phyloP scores from a whole-genome alignment of 2,329 filamentous ascomycete genomes.

The Capronia epimyces region DNA sequence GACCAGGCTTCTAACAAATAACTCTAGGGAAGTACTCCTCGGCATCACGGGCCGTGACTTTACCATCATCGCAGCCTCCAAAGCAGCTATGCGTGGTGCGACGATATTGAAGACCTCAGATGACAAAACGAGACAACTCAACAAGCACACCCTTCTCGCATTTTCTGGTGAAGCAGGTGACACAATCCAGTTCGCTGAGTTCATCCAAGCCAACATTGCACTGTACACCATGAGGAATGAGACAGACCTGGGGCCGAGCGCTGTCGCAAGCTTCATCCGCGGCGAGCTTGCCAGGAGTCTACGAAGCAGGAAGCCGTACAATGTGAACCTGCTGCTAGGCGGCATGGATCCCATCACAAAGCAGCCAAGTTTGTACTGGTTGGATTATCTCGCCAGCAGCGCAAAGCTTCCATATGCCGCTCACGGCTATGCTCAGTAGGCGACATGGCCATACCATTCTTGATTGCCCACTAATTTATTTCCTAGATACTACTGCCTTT shows the following conservation, averaged over 20 bases:
- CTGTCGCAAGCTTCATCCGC: slow-evolving; percentile 87
- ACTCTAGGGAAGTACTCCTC: slow-evolving; percentile 83
- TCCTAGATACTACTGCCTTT: slow-evolving; percentile 87
- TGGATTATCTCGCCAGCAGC: slow-evolving; percentile 88
- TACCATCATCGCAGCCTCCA: slow-evolving; percentile 93
- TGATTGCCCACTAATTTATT: too few species aligned
- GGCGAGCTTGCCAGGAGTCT: slow-evolving; percentile 86
- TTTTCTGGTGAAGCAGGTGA: slow-evolving; percentile 96
- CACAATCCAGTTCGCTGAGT: slow-evolving; percentile 98
- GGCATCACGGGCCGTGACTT: slow-evolving; percentile 99
- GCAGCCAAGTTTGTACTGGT: slow-evolving; percentile 91
- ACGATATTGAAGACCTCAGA: slow-evolving; percentile 92
- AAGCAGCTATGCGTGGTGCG: slow-evolving; percentile 95
- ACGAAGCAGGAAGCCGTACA: slow-evolving; percentile 89
- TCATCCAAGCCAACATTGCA: slow-evolving; percentile 96
- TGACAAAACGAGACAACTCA: slow-evolving; percentile 91
- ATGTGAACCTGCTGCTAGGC: slow-evolving; percentile 90
- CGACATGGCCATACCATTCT: slow-evolving; percentile 28
- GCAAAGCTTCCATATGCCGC: slow-evolving; percentile 90
- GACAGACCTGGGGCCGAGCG: slow-evolving; percentile 81
- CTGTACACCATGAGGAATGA: slow-evolving; percentile 98
- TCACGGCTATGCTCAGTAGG: slow-evolving; percentile 94
- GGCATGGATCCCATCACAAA: slow-evolving; percentile 88
- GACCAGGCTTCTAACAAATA: slow-evolving; percentile 9
- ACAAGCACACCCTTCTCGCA: slow-evolving; percentile 90